Percentiles rank a stretch among this genome's conserved stretches.
Conservation (phyloP, 2,329 filamentous ascomycete species). For the Cytospora schulzeri region DNA sequence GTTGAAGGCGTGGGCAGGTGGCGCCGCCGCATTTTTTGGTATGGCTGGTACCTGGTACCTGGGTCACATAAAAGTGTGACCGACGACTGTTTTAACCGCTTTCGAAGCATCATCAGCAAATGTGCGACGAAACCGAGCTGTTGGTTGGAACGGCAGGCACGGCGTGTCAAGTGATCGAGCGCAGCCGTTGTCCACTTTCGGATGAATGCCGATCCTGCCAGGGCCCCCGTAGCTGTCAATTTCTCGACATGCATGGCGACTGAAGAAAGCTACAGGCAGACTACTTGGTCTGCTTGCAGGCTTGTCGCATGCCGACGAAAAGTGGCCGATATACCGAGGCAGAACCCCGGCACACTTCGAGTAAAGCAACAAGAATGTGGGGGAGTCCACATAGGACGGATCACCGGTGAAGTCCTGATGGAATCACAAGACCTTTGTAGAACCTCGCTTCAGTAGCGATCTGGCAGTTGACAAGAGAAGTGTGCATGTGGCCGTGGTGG, state of each 20-base stretch:
- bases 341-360: neutral
- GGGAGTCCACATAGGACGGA: neutral
- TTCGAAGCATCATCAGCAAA: neutral
- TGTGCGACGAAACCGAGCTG: neutral
- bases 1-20: neutral
- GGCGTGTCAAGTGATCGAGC: slow-evolving; percentile 19
- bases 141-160: slow-evolving; percentile 11
- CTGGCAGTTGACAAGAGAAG: neutral
- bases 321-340: neutral
- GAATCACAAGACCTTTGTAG: slow-evolving; percentile 14
- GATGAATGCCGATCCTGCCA: slow-evolving; percentile 10
- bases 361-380: neutral
- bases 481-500: neutral
- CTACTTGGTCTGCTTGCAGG: neutral
- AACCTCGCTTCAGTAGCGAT: slow-evolving; percentile 8
- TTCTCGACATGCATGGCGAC: neutral
- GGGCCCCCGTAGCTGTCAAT: slow-evolving; percentile 6
- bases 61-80: neutral
- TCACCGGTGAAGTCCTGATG: slow-evolving; percentile 13
- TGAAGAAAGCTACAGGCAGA: neutral
- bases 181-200: slow-evolving; percentile 18
- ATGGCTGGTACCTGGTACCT: neutral
- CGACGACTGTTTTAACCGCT: neutral
- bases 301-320: neutral
- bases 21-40: neutral